Conservation (phyloP, 1,284 basidiomycete species). For the Cryptococcus depauperatus region DNA sequence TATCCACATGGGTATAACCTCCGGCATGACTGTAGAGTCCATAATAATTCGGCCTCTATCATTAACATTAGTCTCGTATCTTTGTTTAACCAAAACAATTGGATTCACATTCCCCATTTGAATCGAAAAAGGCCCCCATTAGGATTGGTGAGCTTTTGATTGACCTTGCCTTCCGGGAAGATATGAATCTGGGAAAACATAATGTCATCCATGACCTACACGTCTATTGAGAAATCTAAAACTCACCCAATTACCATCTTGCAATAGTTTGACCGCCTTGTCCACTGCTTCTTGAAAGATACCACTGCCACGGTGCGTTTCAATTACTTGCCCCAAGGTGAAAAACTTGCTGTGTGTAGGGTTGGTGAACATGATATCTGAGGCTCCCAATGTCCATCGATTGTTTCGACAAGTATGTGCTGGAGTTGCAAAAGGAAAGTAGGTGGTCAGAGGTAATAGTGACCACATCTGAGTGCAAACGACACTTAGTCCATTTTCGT, state of each 20-base stretch:
- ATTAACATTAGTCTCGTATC: background rate
- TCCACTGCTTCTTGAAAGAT: conserved; percentile 86
- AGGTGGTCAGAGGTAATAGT: conserved; percentile 59
- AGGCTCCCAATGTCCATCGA: conserved; percentile 52
- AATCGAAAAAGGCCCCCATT: conserved; percentile 62
- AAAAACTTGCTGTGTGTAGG: conserved; percentile 76
- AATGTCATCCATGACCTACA: conserved; percentile 1
- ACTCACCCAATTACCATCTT: conserved; percentile 75
- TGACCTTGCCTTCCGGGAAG: conserved; percentile 87
- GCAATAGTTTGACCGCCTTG: conserved; percentile 65
- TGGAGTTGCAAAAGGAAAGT: conserved; percentile 46
- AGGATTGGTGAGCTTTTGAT: conserved; percentile 59
- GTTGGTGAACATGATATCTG: conserved; percentile 94
- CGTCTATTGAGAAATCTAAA: background rate
- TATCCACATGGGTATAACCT: conserved; percentile 92
- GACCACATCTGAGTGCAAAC: conserved; percentile 64
- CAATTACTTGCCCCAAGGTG: conserved; percentile 79
- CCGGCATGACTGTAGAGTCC: conserved; percentile 62
- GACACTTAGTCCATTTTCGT: background rate
- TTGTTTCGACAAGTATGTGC: conserved; percentile 32
- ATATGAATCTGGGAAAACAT: conserved; percentile 63
- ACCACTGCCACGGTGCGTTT: conserved; percentile 81
- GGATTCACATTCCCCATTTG: conserved; percentile 89
- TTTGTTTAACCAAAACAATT: background rate
- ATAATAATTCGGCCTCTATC: conserved; percentile 72